Evolutionary conservation across 345 rosid species (phyloP), one percentile per base, ranked within the genome.

Genomic region (Hirschfeldia incana): DNA sequence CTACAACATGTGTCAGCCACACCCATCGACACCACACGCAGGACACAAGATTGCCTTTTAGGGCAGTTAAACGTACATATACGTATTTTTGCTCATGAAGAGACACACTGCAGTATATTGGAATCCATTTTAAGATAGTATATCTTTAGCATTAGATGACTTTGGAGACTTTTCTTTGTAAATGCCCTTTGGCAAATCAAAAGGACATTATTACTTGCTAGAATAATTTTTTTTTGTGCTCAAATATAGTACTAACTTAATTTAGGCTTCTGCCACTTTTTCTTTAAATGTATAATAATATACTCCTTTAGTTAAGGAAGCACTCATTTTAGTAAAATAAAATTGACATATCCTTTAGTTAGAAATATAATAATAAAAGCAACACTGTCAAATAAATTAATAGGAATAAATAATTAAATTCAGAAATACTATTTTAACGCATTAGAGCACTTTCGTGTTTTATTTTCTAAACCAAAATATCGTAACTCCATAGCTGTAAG

Each of bases 21-120:
- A 1, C 4, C 1, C 21, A 4, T 4, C 17, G 37, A 66, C 77
- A 78, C 77, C 67, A 17, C 71, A 57, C 36, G 13, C 30, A 37
- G 3, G 29, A 65, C 72, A 78, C 76, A 71, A 72, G 72, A 29
- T 26, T 39, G 6, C 53, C 67, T 72, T 76, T 78, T 13, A 57
- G 27, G 67, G 51, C 60, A 71, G 67, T 65, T 71, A 71, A 1
- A 39, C 46, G 46, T 77, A 64, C 29, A 10, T 76, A 37, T 70
- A 53, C 10, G 17, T 27, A n/a, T 33, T 29, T 68, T 17, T 53
- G 11, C 17, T 33, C 51, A 34, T 32, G 74, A 17, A 32, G 33
- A 33, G 4, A 51, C 62, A 32, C 11, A 53, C 63, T 5, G 51
- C 33, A 57, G 6, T 58, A 11, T 0, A 11, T 30, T 3, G 46